phyloP scores from a whole-genome alignment of 441 rosid genomes.

The Populus tomentosa region DNA sequence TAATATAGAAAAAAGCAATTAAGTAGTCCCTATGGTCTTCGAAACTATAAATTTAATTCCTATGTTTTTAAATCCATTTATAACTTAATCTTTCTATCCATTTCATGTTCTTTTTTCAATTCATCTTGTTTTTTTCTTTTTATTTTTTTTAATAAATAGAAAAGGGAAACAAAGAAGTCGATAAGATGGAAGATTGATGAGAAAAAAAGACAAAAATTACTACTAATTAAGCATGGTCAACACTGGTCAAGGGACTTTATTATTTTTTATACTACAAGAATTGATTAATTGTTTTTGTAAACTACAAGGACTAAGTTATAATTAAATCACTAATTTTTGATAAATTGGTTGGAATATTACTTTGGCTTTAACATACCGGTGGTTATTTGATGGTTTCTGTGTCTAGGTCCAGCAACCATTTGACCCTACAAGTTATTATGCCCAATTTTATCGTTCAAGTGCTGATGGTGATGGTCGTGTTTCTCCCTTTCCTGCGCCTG shows the following conservation, averaged over 20 bases:
- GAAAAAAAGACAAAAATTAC: not conserved
- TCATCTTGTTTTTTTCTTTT: not conserved
- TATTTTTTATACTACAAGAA: not conserved
- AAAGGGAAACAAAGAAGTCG: not conserved
- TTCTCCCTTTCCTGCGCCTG: constrained; percentile 74
- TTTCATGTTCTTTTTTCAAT: too few species aligned
- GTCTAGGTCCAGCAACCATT: constrained; percentile 71
- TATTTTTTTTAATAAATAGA: not conserved
- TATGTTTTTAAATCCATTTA: too few species aligned
- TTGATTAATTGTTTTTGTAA: not conserved
- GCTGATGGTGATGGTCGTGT: constrained; percentile 73
- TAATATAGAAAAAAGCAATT: too few species aligned
- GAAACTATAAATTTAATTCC: too few species aligned
- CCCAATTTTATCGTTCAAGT: constrained; percentile 73
- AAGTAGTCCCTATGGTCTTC: too few species aligned
- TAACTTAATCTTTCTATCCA: too few species aligned
- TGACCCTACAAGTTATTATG: constrained; percentile 82
- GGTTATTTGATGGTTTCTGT: constrained; percentile 18
- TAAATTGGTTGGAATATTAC: not conserved
- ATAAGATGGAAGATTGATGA: not conserved
- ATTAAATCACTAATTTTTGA: not conserved
- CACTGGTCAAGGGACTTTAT: not conserved
- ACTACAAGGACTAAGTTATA: not conserved
- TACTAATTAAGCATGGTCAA: not conserved
- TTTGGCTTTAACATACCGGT: constrained; percentile 2